These are phyloP conservation scores for Ceratocystis alfenasii DNA, from an alignment of 2,329 filamentous ascomycete species.

Conservation along the genomic window DNA sequence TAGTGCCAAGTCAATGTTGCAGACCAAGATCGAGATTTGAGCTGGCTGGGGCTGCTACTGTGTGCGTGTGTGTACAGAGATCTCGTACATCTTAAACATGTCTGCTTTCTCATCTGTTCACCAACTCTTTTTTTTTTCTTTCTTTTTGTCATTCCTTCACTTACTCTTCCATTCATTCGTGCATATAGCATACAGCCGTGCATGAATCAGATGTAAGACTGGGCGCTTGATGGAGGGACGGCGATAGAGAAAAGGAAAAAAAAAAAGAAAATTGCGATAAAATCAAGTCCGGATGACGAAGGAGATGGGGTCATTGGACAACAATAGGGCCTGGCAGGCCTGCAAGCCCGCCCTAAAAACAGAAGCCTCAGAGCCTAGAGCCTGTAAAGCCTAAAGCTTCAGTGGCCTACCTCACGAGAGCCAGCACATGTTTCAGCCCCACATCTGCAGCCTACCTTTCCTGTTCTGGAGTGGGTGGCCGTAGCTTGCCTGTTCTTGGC, in stretches of 20 bases:
- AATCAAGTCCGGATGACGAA: neutral
- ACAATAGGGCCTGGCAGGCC: neutral
- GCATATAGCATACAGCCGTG: neutral
- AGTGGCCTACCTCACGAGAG: neutral
- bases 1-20: neutral
- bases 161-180: neutral
- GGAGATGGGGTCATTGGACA: neutral
- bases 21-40: neutral
- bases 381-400: neutral
- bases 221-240: neutral
- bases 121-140: too few relatives aligned
- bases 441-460: neutral
- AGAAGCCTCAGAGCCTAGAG: neutral
- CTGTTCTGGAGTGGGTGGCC: neutral
- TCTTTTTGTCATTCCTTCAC: neutral
- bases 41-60: neutral
- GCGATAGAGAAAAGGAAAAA: neutral
- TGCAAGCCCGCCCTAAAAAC: neutral
- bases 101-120: too few relatives aligned
- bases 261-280: neutral
- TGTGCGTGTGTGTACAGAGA: neutral
- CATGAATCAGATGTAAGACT: conserved; percentile 1
- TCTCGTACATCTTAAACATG: neutral
- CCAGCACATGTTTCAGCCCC: neutral
- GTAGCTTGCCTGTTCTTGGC: neutral